phyloP scores from a whole-genome alignment of 192 early-diverging fungal genomes.

The Linnemannia hyalina region DNA sequence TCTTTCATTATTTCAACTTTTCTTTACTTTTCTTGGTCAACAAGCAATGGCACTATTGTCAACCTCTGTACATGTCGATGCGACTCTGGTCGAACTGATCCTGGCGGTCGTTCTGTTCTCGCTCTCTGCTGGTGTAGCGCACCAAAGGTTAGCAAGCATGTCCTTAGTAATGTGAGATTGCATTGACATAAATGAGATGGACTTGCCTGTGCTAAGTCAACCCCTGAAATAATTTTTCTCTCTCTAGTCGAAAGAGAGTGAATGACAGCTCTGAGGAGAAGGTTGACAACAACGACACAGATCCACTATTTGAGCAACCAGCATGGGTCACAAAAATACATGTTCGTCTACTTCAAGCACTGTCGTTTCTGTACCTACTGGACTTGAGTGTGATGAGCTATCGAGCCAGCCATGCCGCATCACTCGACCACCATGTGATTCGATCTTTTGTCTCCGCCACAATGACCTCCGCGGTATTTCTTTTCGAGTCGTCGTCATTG shows the following conservation, averaged over 20 bases:
- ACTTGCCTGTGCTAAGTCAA: not conserved
- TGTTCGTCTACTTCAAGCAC: not conserved
- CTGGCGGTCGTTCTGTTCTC: not conserved
- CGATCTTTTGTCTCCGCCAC: not conserved
- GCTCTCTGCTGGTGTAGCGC: not conserved
- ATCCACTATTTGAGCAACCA: not conserved
- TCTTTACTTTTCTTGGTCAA: not conserved
- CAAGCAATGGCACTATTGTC: not conserved
- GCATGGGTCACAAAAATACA: not conserved
- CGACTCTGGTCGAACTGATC: not conserved
- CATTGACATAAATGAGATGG: not conserved
- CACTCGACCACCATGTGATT: not conserved
- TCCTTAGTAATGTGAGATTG: not conserved
- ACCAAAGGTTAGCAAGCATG: not conserved
- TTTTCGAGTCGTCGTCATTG: not conserved
- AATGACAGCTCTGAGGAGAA: not conserved
- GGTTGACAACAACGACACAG: not conserved
- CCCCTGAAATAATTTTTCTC: not conserved
- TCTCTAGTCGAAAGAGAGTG: not conserved
- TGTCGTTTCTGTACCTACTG: not conserved
- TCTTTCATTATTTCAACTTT: not conserved
- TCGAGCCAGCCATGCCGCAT: not conserved
- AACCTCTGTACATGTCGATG: not conserved
- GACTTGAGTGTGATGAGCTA: constrained; percentile 10
- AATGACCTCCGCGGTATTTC: not conserved